Percentiles rank a stretch among this genome's conserved stretches.
phyloP scores from a whole-genome alignment of 345 rosid species.

The Murraya koenigii region DNA sequence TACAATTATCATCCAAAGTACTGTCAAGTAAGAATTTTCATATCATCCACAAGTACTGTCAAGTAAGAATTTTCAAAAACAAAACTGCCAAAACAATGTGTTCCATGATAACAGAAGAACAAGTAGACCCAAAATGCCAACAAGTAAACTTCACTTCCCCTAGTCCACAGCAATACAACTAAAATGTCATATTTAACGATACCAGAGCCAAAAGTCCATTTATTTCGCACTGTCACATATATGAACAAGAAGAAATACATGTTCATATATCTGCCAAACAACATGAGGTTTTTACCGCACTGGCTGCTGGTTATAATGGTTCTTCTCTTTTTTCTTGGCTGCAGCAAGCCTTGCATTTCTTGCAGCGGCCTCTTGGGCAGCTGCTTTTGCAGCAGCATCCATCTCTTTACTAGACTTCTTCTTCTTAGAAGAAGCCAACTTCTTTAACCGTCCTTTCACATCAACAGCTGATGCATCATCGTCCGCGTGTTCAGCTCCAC shows the following conservation, averaged over 20 bases:
- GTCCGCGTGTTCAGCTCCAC: constrained; percentile 30
- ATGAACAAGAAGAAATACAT: constrained; percentile 34
- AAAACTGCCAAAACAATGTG: constrained; percentile 27
- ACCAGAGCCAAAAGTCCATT: constrained; percentile 10
- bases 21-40: constrained; percentile 18
- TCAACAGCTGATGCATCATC: constrained; percentile 46
- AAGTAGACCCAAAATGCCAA: constrained; percentile 18
- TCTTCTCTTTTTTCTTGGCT: constrained; percentile 74
- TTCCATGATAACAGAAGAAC: constrained; percentile 23
- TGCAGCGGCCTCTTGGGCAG: constrained; percentile 72
- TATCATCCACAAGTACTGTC: constrained; percentile 9
- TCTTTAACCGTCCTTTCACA: constrained; percentile 58
- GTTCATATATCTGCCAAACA: constrained; percentile 20
- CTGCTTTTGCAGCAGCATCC: constrained; percentile 65
- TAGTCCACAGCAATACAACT: constrained; percentile 19
- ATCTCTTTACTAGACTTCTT: constrained; percentile 62
- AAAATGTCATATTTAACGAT: constrained; percentile 17
- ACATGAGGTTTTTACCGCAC: constrained; percentile 35
- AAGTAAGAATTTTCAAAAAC: constrained; percentile 20
- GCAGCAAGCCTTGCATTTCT: constrained; percentile 74
- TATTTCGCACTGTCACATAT: constrained; percentile 27
- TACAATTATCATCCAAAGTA: constrained; percentile 6
- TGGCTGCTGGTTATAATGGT: constrained; percentile 78
- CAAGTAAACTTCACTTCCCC: not conserved
- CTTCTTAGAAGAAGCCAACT: constrained; percentile 52